Evolutionary conservation across 257 asterid genomes (phyloP).

Genomic region (Solanum medicagineum): DNA sequence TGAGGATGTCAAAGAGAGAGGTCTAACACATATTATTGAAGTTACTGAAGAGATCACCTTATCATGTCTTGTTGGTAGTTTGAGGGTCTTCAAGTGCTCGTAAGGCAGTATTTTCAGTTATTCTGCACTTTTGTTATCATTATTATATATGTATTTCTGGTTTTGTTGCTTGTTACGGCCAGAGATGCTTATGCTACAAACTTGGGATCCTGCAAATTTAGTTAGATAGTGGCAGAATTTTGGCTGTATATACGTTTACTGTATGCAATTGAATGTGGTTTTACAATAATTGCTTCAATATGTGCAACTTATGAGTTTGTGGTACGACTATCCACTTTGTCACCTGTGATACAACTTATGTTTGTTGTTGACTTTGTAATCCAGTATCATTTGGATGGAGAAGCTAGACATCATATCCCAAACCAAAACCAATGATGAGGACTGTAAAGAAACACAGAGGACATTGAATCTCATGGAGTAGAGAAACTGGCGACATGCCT

Average conservation of each 20-base stretch:
- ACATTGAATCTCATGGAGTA: not conserved
- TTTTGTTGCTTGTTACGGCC: not conserved
- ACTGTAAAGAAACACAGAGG: not conserved
- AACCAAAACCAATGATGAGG: not conserved
- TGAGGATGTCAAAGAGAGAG: not conserved
- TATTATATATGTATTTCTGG: not conserved
- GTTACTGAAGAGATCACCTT: not conserved
- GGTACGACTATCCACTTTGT: not conserved
- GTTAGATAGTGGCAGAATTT: not conserved
- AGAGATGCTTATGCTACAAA: not conserved
- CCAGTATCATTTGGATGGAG: conserved; percentile 3
- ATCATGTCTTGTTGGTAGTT: not conserved
- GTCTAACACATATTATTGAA: not conserved
- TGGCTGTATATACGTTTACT: not conserved
- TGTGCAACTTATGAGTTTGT: not conserved
- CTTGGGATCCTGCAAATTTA: not conserved
- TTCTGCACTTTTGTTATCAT: not conserved
- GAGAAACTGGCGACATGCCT: not conserved
- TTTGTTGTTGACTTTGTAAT: not conserved
- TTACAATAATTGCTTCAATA: not conserved
- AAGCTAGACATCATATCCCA: not conserved
- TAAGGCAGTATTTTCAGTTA: not conserved
- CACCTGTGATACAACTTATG: not conserved
- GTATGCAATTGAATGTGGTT: not conserved
- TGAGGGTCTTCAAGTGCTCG: not conserved